These are phyloP conservation scores for Wallacemonas sp. DNA, from an alignment of 208 protist species.

Conservation along the genomic window DNA sequence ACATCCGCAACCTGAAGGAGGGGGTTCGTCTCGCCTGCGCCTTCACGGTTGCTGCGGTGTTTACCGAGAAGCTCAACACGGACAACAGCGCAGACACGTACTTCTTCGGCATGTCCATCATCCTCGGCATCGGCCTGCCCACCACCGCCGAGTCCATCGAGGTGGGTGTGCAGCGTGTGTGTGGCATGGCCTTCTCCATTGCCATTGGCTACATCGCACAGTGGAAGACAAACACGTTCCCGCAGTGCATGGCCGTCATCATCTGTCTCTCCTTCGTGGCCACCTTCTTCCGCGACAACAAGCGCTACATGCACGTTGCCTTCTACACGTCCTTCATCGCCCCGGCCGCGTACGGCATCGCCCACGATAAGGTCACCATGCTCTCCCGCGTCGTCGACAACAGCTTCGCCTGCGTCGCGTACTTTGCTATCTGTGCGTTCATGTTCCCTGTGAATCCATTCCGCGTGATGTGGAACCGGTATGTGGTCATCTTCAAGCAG, in stretches of 20 bases:
- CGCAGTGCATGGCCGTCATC: constrained; percentile 36
- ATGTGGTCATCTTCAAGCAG: constrained; percentile 29
- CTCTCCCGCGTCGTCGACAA: constrained; percentile 50
- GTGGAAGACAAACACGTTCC: constrained; percentile 33
- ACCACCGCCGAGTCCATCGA: constrained; percentile 53
- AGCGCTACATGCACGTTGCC: constrained; percentile 47
- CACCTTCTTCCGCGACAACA: constrained; percentile 32
- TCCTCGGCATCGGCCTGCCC: constrained; percentile 53
- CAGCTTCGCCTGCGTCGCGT: constrained; percentile 49
- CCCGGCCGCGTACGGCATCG: constrained; percentile 40
- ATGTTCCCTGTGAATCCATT: constrained; percentile 64
- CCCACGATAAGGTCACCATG: constrained; percentile 27
- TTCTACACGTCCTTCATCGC: constrained; percentile 51
- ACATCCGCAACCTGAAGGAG: constrained; percentile 45
- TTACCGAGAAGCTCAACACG: constrained; percentile 40
- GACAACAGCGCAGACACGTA: constrained; percentile 37
- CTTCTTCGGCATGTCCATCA: constrained; percentile 68
- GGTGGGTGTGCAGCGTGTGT: constrained; percentile 52
- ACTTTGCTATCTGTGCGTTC: constrained; percentile 57
- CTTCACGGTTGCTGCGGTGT: constrained; percentile 43
- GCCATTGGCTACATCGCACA: constrained; percentile 42
- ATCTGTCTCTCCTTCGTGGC: constrained; percentile 34
- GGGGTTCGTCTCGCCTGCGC: constrained; percentile 53
- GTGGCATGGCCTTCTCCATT: constrained; percentile 47
- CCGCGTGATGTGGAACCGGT: constrained; percentile 54